Base-by-base conservation (phyloP, 129 eudicot genomes). In the Tanacetum coccineum region DNA sequence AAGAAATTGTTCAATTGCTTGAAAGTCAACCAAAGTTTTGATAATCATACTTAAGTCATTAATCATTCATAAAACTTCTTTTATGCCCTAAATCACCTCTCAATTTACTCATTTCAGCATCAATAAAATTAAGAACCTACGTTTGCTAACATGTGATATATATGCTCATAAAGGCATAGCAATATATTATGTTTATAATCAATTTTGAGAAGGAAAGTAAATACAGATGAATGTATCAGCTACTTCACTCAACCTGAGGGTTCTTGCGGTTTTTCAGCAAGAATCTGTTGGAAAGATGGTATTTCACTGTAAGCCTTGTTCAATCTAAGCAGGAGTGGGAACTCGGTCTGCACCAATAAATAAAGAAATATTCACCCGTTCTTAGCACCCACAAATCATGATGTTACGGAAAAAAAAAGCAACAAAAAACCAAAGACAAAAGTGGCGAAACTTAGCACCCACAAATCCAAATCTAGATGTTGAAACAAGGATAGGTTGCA, bases 241-340 rank as follows among this genome's bases (percentile, higher is more conserved):
- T 72, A 72, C 62, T 62, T 72, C 42, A 50, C 54, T 50, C 26
- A 26, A 21, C 57, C 70, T 52, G 70, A 32, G 55, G 26, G 42
- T 12, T 55, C 66, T 64, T 45, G 56, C 66, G 11, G 28, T 25
- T 45, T 70, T 46, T 70, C 67, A 47, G n/a, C 49, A 28, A 53
- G 18, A 26, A 68, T 52, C 17, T 51, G 58, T 69, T 64, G 79
- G 51, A 91, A 87, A 57, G 87, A 87, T 30, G 95, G 81, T 20
- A 68, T 71, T 47, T 91, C 81, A 0, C 21, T 65, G 85, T 90
- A 90, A 21, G 86, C 74, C 70, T 82, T 84, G 66, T 78, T 59
- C 32, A 90, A 10, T 76, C 81, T 83, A 7, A 70, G 74, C 25
- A 91, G 71, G 30, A 81, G 65, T n/a, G 90, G 95, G 73, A 82